Evolutionary conservation across 1,284 basidiomycete species (phyloP), one percentile per base, ranked within the genome.

Genomic region (Irpex rosettiformis): DNA sequence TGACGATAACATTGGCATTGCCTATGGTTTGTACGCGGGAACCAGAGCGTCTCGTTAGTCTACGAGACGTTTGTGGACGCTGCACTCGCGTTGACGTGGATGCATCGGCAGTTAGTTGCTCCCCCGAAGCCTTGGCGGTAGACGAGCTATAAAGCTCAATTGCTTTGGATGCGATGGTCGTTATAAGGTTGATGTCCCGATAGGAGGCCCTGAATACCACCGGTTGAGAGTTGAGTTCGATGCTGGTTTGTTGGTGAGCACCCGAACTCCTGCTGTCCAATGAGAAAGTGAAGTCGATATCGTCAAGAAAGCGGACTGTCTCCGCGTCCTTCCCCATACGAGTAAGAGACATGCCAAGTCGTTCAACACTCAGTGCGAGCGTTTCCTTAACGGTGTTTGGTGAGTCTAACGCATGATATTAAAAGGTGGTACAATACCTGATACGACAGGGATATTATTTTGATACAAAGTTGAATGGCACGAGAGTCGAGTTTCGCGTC

Each of bases 171-270:
- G 91, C 81, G 60, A 99, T 98, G 6, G 90, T 82, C 53, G 84
- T 87, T 65, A 99, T 97, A 65, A 99, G 83, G 67, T 86, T 85
- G 67, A 99, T 93, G 71, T 99, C 96, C 33, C 93, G 84, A 68
- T 94, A 92, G 0, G 96, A 98, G 10, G 95, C 93, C 25, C 97
- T 85, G 73, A 99, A 89, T 55, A 96, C 83, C 65, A 98, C 83
- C 1, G 96, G 88, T 64, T 90, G 90, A 11, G 88, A 77, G n/a
- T 84, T 79, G 24, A 96, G 72, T 69, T 98, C 94, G 60, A 98
- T 89, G 67, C 82, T 94, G 5, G 91, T 91, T 75, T 88, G 88
- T 65, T 91, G 87, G 56, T 92, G 88, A 2, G 80, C 81, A 1
- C 83, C 81, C 13, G 87, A 83, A n/a, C 84, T 80, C 3, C 91